Evolutionary conservation across 495 filamentous ascomycete species (phyloP), one percentile per base, ranked within the genome.

Genomic region (Penicillium maclennaniae): DNA sequence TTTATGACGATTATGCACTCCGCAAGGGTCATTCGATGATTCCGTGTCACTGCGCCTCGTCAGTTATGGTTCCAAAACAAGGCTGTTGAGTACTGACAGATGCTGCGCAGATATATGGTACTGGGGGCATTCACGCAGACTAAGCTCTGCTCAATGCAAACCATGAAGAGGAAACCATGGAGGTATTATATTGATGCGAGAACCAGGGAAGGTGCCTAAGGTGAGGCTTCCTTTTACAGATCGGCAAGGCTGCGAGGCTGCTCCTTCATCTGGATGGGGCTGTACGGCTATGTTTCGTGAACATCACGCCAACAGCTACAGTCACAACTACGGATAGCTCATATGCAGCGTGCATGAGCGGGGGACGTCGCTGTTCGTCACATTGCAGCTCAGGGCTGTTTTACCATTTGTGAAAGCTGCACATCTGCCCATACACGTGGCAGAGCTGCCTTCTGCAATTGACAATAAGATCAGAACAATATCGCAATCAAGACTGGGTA

Each of bases 1-100:
- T 28, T 55, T 49, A 49, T 55, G 47, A 54, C 58, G 48, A 50
- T 52, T 23, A 50, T 38, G 52, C 49, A 39, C 42, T 46, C 52
- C 36, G 44, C 48, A 26, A 48, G 58, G 40, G 23, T 36, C 45
- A 49, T 31, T 23, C 21, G 23, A 5, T 2, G 23, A 2, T 23
- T 16, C 49, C 19, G 47, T 40, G 48, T 27, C 20, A 36, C 44
- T 53, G 49, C 44, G 23, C 43, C 31, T 21, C 45, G 46, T 54
- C 26, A 54, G 51, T 28, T 10, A 46, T 47, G 45, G 37, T 43
- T 53, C 51, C 41, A 47, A 40, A 51, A 52, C 27, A 37, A 38
- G 27, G 12, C 15, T 38, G 6, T 15, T 19, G n/a, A 26, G 15
- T 27, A 21, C 20, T 45, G 27, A 7, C 6, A 4, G 31, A n/a